Conservation (phyloP, 2,329 filamentous ascomycete species). For the Pseudonectria foliicola region DNA sequence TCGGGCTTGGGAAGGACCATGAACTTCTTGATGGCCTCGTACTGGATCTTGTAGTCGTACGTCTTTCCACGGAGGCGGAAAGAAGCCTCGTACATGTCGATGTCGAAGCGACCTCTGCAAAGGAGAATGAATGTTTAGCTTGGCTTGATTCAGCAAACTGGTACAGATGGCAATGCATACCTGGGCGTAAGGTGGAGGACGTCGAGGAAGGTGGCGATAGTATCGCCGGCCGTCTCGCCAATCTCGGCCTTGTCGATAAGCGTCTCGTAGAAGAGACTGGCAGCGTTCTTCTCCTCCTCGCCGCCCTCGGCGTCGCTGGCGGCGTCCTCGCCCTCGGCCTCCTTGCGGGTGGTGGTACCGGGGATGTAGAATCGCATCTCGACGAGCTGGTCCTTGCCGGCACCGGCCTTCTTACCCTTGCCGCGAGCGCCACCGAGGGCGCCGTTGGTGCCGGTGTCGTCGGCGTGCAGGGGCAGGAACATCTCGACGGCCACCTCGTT, state of each 20-base stretch:
- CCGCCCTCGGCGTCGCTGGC: conserved; percentile 48
- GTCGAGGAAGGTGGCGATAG: conserved; percentile 94
- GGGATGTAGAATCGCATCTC: conserved; percentile 99
- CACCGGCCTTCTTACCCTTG: conserved; percentile 82
- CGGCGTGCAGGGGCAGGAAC: conserved; percentile 63
- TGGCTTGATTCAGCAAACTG: conserved; percentile 4
- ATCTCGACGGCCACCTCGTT: conserved; percentile 98
- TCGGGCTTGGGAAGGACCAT: conserved; percentile 99
- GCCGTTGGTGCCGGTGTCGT: conserved; percentile 67
- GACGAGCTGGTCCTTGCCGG: conserved; percentile 84
- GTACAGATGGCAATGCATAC: conserved; percentile 35
- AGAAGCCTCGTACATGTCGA: conserved; percentile 98
- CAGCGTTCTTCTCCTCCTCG: conserved; percentile 82
- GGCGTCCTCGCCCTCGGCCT: conserved; percentile 60
- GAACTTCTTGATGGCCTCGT: conserved; percentile 96
- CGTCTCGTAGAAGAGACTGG: conserved; percentile 95
- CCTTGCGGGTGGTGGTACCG: conserved; percentile 75
- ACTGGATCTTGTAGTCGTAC: conserved; percentile 99
- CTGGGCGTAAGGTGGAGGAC: conserved; percentile 93
- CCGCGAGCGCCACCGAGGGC: conserved; percentile 64
- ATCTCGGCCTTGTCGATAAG: conserved; percentile 98
- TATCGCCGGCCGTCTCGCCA: conserved; percentile 97
- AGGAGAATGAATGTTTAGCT: conserved; percentile 15
- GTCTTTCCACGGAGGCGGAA: conserved; percentile 97
- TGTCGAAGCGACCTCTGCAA: conserved; percentile 90